phyloP scores from a whole-genome alignment of 805 yeast species.

The Zygotorulaspora chibaensis region DNA sequence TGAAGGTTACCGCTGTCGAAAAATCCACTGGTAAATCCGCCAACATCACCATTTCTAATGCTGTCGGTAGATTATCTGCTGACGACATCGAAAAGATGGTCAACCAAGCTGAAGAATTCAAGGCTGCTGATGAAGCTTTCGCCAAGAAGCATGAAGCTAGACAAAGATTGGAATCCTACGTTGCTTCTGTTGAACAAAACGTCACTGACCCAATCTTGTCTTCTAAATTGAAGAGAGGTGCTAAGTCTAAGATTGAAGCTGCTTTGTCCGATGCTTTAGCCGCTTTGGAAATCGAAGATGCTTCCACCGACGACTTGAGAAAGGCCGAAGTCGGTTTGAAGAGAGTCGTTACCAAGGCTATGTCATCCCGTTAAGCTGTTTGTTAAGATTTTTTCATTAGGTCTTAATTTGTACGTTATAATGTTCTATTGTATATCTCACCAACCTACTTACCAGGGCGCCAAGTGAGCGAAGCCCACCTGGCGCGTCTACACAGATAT shows the following conservation, averaged over 20 bases:
- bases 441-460: background rate
- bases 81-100: slow-evolving; percentile 98
- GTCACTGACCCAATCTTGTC: slow-evolving; percentile 98
- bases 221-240: slow-evolving; percentile 94
- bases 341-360: slow-evolving; percentile 99
- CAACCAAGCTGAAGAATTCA: slow-evolving; percentile 97
- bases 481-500: too few species aligned
- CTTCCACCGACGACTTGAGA: slow-evolving; percentile 95
- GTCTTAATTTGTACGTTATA: slow-evolving; percentile 22
- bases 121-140: slow-evolving; percentile 98
- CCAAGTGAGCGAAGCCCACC: too few species aligned
- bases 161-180: slow-evolving; percentile 98
- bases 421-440: slow-evolving; percentile 17
- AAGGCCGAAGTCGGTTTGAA: slow-evolving; percentile 98
- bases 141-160: slow-evolving; percentile 99
- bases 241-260: slow-evolving; percentile 95
- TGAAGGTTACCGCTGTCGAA: slow-evolving; percentile 98
- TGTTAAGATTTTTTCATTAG: slow-evolving; percentile 16
- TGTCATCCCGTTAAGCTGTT: slow-evolving; percentile 83
- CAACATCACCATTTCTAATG: slow-evolving; percentile 97
- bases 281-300: slow-evolving; percentile 94
- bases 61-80: slow-evolving; percentile 95
- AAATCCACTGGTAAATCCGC: slow-evolving; percentile 98
- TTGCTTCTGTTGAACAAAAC: slow-evolving; percentile 89
- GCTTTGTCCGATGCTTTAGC: slow-evolving; percentile 98